These are phyloP conservation scores for Zostera marina DNA, from an alignment of 116 monocot genomes.

Conservation along the genomic window DNA sequence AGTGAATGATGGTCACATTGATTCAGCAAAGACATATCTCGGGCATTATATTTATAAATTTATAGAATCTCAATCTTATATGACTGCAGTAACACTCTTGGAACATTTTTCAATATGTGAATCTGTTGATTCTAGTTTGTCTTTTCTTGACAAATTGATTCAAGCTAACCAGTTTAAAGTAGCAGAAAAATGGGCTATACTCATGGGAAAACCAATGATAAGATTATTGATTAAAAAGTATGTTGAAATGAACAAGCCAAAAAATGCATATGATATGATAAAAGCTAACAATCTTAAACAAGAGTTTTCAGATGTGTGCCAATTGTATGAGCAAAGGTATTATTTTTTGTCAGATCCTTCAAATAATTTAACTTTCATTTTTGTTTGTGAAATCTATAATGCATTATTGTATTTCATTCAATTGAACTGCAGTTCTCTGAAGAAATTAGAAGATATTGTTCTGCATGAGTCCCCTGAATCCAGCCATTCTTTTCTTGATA, in stretches of 20 bases:
- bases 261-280: slow-evolving; percentile 63
- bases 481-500: slow-evolving; percentile 41
- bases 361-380: background rate
- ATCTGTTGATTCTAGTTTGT: slow-evolving; percentile 26
- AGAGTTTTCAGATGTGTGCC: slow-evolving; percentile 63
- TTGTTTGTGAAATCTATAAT: background rate
- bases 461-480: slow-evolving; percentile 22
- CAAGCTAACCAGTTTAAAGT: slow-evolving; percentile 46
- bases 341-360: background rate
- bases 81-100: slow-evolving; percentile 52
- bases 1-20: slow-evolving; percentile 23
- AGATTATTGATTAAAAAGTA: slow-evolving; percentile 68
- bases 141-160: slow-evolving; percentile 55
- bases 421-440: slow-evolving; percentile 3
- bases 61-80: slow-evolving; percentile 54
- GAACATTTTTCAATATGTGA: slow-evolving; percentile 48
- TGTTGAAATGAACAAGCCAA: slow-evolving; percentile 72
- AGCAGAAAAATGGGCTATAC: slow-evolving; percentile 73
- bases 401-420: background rate
- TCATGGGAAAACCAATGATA: slow-evolving; percentile 63
- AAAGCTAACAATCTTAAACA: slow-evolving; percentile 53
- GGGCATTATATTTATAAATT: slow-evolving; percentile 26
- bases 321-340: slow-evolving; percentile 63
- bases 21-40: slow-evolving; percentile 29
- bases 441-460: background rate